Percentiles rank a stretch among this genome's conserved stretches.
These are phyloP conservation scores for Phytopythium vexans DNA, from an alignment of 352 stramenopile genomes.

Conservation along the genomic window DNA sequence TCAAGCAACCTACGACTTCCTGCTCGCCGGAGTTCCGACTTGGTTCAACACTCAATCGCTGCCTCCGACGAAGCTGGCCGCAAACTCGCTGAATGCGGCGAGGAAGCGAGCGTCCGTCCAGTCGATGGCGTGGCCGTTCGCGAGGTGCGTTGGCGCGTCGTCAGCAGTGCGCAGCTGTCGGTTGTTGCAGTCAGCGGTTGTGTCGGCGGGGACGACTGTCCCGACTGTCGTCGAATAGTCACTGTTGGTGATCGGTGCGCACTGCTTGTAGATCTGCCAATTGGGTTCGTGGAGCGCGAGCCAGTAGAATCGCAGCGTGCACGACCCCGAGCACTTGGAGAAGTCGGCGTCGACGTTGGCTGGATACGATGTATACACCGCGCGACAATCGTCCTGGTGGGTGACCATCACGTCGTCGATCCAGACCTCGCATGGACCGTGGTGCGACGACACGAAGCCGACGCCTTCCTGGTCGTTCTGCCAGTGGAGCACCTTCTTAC, in stretches of 20 bases:
- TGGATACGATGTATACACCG: too few species aligned
- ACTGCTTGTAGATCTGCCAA: slow-evolving; percentile 53
- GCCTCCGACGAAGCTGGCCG: slow-evolving; percentile 15
- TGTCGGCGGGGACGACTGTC: slow-evolving; percentile 3
- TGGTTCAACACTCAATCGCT: too few species aligned
- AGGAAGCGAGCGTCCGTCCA: slow-evolving; percentile 26
- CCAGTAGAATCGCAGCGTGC: slow-evolving; percentile 45
- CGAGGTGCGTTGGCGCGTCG: slow-evolving; percentile 16
- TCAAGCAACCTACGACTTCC: too few species aligned
- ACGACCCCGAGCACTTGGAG: slow-evolving; percentile 23
- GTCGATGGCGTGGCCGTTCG: slow-evolving; percentile 15
- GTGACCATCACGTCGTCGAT: too few species aligned
- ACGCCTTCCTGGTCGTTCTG: slow-evolving; percentile 23
- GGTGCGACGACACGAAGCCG: slow-evolving; percentile 30
- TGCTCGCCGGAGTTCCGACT: too few species aligned
- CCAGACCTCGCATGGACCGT: slow-evolving; percentile 34
- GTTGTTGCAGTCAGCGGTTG: slow-evolving; percentile 13
- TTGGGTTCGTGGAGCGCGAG: slow-evolving; percentile 27
- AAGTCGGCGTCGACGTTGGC: slow-evolving; percentile 21
- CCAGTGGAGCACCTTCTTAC: too few species aligned
- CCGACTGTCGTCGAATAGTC: background rate
- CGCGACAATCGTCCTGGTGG: too few species aligned
- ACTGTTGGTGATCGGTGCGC: too few species aligned
- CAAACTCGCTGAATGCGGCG: slow-evolving; percentile 34
- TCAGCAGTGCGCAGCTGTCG: slow-evolving; percentile 15